Evolutionary conservation across 176 grass and related monocot genomes (phyloP).

Genomic region (Canna indica): DNA sequence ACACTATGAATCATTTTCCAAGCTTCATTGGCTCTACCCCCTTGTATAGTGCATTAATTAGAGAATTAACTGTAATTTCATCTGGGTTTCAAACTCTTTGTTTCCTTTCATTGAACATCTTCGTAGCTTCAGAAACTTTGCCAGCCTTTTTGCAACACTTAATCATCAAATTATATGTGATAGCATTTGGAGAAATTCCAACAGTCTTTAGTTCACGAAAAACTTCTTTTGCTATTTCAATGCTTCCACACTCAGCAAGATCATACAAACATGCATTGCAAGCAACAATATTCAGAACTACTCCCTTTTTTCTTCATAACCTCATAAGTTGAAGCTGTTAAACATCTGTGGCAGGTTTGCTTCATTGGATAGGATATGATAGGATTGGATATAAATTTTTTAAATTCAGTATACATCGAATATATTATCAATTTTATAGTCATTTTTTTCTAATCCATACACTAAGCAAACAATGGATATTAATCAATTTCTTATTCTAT

Average conservation of each 20-base stretch:
- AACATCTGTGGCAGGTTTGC: too few species aligned
- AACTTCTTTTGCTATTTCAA: constrained; percentile 66
- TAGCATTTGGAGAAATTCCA: too few species aligned
- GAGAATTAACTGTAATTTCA: too few species aligned
- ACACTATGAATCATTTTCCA: constrained; percentile 59
- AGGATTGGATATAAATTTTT: too few species aligned
- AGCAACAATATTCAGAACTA: constrained; percentile 62
- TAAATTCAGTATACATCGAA: too few species aligned
- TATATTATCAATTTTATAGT: too few species aligned
- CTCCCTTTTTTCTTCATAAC: constrained; percentile 74
- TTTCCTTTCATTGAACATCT: constrained; percentile 72
- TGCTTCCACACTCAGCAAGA: constrained; percentile 70
- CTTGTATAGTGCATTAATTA: constrained; percentile 74
- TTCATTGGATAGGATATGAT: too few species aligned
- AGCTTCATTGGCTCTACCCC: constrained; percentile 63
- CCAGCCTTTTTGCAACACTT: constrained; percentile 81
- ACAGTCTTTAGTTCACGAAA: constrained; percentile 57
- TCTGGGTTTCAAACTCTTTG: constrained; percentile 46
- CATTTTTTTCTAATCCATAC: too few species aligned
- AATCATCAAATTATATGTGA: constrained; percentile 96
- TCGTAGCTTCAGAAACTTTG: constrained; percentile 54
- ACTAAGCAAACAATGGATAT: too few species aligned
- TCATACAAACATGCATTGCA: too few species aligned
- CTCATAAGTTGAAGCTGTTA: too few species aligned
- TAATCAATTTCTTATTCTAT: too few species aligned